phyloP scores from a whole-genome alignment of 768 basidiomycete genomes.

The Xanthoconium stramineum region DNA sequence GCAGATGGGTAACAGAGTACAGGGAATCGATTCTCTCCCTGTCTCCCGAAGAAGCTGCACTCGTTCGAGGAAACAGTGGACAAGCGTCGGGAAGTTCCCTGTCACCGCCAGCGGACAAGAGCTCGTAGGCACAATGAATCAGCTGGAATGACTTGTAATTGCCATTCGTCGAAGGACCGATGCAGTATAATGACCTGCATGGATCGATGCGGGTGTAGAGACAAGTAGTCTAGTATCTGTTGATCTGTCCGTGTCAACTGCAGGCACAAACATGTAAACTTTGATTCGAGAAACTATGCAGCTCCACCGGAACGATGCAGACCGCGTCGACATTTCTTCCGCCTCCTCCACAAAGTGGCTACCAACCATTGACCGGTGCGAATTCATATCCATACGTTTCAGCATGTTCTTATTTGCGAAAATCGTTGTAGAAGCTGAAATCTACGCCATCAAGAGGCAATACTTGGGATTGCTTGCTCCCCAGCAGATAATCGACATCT shows the following conservation, averaged over 20 bases:
- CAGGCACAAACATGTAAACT: constrained; percentile 45
- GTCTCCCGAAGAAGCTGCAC: constrained; percentile 49
- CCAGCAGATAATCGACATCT: constrained; percentile 76
- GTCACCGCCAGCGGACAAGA: constrained; percentile 3
- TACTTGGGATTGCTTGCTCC: constrained; percentile 68
- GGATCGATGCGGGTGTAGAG: neutral
- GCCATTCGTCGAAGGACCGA: too few relatives aligned
- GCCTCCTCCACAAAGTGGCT: constrained; percentile 35
- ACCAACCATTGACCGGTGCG: constrained; percentile 36
- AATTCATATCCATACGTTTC: constrained; percentile 26
- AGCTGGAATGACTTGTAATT: neutral
- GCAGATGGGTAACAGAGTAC: constrained; percentile 53
- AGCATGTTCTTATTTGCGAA: constrained; percentile 22
- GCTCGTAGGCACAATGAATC: neutral
- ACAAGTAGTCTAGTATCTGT: constrained; percentile 2
- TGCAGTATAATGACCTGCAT: neutral
- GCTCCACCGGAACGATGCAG: constrained; percentile 62
- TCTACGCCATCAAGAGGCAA: constrained; percentile 62
- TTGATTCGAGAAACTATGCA: constrained; percentile 74
- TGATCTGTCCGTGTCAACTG: too few relatives aligned
- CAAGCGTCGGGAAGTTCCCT: neutral
- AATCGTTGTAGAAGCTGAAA: constrained; percentile 36
- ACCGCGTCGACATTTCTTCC: constrained; percentile 36
- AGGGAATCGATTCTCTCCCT: constrained; percentile 55
- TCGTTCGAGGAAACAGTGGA: constrained; percentile 13